Evolutionary conservation across 306 rosid genomes (phyloP).

Genomic region (Acmispon strigosus): DNA sequence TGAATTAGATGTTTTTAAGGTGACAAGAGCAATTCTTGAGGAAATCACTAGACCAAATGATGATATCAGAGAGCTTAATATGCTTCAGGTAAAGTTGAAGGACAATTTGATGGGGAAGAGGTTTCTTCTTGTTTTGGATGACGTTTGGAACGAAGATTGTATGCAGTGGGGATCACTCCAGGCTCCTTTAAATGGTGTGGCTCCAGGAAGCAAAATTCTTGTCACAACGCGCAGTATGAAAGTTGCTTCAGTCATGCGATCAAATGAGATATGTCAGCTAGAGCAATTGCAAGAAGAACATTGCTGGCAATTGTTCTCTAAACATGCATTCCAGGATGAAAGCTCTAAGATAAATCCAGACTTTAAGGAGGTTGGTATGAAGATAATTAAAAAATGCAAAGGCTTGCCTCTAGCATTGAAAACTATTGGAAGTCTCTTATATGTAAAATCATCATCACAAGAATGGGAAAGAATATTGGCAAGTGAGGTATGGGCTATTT

Average conservation of each 20-base stretch:
- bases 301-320: neutral
- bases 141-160: neutral
- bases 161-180: neutral
- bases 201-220: neutral
- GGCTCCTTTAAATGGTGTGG: neutral
- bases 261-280: neutral
- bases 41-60: neutral
- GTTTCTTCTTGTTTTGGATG: constrained; percentile 18
- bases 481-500: constrained; percentile 1
- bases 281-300: neutral
- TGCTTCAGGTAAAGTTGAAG: constrained; percentile 8
- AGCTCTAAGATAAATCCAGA: neutral
- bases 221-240: neutral
- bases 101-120: neutral
- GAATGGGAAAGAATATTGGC: neutral
- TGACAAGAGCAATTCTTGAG: neutral
- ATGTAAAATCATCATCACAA: neutral
- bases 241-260: neutral
- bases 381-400: neutral
- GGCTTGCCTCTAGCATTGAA: constrained; percentile 9
- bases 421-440: neutral
- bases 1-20: neutral
- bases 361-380: neutral
- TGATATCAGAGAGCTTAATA: neutral
- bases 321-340: neutral